phyloP scores from a whole-genome alignment of 805 yeast species.

The Pichia kluyveri region DNA sequence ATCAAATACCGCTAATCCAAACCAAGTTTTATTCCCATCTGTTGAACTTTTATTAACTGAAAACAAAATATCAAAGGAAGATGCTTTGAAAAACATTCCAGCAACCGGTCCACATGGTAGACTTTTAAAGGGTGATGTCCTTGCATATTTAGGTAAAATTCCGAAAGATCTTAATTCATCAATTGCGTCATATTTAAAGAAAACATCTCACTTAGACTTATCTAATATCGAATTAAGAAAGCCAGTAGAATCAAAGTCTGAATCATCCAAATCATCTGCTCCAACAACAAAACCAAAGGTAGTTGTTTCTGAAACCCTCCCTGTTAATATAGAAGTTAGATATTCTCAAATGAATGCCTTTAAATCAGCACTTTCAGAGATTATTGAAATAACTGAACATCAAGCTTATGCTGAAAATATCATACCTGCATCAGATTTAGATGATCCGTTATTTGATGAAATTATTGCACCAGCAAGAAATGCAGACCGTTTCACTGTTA shows the following conservation, averaged over 20 bases:
- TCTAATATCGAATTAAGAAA: constrained; percentile 48
- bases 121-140: constrained; percentile 82
- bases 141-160: constrained; percentile 73
- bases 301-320: background rate
- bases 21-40: constrained; percentile 69
- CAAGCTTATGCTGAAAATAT: constrained; percentile 32
- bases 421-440: constrained; percentile 34
- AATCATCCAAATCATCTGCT: constrained; percentile 3
- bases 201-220: constrained; percentile 59
- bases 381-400: constrained; percentile 36
- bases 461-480: constrained; percentile 38
- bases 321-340: constrained; percentile 4
- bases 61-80: constrained; percentile 55
- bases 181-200: constrained; percentile 48
- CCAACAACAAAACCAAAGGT: constrained; percentile 24
- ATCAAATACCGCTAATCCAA: constrained; percentile 43
- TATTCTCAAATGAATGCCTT: constrained; percentile 8
- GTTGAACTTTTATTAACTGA: constrained; percentile 57
- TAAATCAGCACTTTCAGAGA: constrained; percentile 29
- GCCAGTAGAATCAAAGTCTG: background rate
- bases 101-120: constrained; percentile 91
- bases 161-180: constrained; percentile 42
- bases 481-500: constrained; percentile 33
- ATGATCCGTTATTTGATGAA: constrained; percentile 54
- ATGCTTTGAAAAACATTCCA: constrained; percentile 60